Base-by-base conservation (phyloP, 257 asterid genomes). In the Salvia hispanica region DNA sequence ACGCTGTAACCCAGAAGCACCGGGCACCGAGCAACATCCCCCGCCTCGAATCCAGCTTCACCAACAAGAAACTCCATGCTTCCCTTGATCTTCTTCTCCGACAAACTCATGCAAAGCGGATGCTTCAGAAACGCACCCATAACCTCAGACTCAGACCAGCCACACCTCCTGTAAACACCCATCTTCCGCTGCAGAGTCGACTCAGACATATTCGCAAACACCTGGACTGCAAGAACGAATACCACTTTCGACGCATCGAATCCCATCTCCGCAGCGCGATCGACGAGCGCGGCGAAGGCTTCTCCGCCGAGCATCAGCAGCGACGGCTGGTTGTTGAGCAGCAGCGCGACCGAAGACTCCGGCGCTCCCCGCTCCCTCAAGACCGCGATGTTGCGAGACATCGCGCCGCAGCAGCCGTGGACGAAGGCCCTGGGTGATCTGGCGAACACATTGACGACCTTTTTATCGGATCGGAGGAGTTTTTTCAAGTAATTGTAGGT, bases 111-210 rank as follows among this genome's bases (percentile, higher is more conserved):
- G 18, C 79, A 78, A 9, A 7, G 2, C 6, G 83, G 83, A 21
- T 71, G 36, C 37, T 13, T 58, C 11, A 15, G 5, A 60, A 78
- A 74, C 2, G 80, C 83, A 7, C 50, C 18, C 12, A 0, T 3
- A 6, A 71, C 63, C 7, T 78, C 77, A 18, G 60, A 13, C 15
- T 74, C 77, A 1, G 81, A 77, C 77, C 66, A 72, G 3, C 77
- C 81, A 7, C 73, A 77, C 8, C 52, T 72, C 43, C 13, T 39
- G 53, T 74, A 78, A 36, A 51, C 25, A 21, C 55, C 58, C 67
- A 46, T 47, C 37, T 64, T 64, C 7, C 18, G 58, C 10, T 58
- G 46, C 40, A 53, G 47, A 3, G 73, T 37, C 7, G 72, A 60
- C 6, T 69, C 36, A 5, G 54, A 39, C 47, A 47, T 25, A 16